Percentiles rank a stretch among this genome's conserved stretches.
phyloP scores from a whole-genome alignment of 176 grass and related monocot genomes.

The Eremochloa ophiuroides region DNA sequence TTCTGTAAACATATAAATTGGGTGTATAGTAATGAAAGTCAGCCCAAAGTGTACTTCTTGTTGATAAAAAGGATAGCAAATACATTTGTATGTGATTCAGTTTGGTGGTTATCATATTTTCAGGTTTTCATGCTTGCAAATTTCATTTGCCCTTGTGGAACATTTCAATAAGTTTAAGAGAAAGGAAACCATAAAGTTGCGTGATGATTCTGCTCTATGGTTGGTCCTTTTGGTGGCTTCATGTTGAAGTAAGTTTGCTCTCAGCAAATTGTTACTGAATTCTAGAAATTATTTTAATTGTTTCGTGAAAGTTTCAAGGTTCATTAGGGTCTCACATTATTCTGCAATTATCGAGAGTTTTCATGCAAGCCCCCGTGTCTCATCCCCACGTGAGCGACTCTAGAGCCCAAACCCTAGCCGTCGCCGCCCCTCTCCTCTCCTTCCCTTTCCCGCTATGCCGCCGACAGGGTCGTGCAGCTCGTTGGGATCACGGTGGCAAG shows the following conservation, averaged over 20 bases:
- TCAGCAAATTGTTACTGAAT: conserved; percentile 6
- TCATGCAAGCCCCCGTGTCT: too few species aligned
- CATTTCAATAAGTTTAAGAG: conserved; percentile 10
- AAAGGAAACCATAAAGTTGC: conserved; percentile 7
- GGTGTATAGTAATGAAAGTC: conserved; percentile 35
- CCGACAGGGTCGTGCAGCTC: too few species aligned
- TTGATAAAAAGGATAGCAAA: conserved; percentile 26
- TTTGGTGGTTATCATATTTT: conserved; percentile 28
- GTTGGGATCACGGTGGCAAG: too few species aligned
- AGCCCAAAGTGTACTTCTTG: conserved; percentile 22
- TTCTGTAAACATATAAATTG: conserved; percentile 38
- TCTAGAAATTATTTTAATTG: conserved; percentile 2
- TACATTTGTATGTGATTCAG: conserved; percentile 16
- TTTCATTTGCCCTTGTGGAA: neutral
- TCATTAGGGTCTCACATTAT: neutral
- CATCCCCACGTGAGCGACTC: too few species aligned
- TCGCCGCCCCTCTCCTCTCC: too few species aligned
- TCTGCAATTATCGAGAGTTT: neutral
- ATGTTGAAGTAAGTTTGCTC: conserved; percentile 25
- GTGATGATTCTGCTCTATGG: conserved; percentile 13
- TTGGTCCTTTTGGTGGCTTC: conserved; percentile 24
- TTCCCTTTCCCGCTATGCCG: too few species aligned
- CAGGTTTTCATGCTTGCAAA: conserved; percentile 31
- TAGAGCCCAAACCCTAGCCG: too few species aligned
- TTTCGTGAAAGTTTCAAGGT: conserved; percentile 14